phyloP scores from a whole-genome alignment of 257 asterid genomes.

The Ajuga chamaepitys region DNA sequence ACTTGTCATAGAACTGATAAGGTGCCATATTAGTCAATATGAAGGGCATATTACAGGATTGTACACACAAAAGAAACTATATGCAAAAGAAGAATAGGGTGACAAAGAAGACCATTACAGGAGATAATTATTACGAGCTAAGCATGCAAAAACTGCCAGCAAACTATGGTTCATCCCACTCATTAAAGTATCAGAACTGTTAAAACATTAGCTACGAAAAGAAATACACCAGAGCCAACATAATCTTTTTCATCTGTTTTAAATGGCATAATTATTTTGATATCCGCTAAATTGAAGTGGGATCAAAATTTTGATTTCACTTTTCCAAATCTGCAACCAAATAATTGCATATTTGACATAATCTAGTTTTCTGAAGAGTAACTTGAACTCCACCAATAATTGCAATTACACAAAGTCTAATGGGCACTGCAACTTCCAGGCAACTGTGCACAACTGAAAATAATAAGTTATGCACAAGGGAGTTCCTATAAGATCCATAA shows the following conservation, averaged over 20 bases:
- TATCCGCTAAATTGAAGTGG: neutral
- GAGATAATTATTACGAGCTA: neutral
- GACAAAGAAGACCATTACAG: neutral
- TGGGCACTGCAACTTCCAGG: neutral
- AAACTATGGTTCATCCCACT: neutral
- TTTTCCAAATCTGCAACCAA: too few relatives aligned
- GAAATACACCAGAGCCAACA: neutral
- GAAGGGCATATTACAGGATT: neutral
- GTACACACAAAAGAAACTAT: neutral
- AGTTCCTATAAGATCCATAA: neutral
- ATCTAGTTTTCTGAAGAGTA: too few relatives aligned
- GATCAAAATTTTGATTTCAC: neutral
- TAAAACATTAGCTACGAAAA: neutral
- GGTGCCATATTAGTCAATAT: conserved; percentile 20
- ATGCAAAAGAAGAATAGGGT: neutral
- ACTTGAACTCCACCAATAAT: too few relatives aligned
- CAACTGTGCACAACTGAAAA: neutral
- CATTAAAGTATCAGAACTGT: neutral
- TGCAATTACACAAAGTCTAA: too few relatives aligned
- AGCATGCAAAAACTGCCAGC: neutral
- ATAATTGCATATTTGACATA: too few relatives aligned
- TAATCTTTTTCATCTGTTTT: neutral
- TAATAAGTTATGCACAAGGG: neutral
- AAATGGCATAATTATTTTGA: neutral
- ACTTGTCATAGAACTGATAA: conserved; percentile 94